Evolutionary conservation across 345 rosid genomes (phyloP).

Genomic region (Camelina hispida): DNA sequence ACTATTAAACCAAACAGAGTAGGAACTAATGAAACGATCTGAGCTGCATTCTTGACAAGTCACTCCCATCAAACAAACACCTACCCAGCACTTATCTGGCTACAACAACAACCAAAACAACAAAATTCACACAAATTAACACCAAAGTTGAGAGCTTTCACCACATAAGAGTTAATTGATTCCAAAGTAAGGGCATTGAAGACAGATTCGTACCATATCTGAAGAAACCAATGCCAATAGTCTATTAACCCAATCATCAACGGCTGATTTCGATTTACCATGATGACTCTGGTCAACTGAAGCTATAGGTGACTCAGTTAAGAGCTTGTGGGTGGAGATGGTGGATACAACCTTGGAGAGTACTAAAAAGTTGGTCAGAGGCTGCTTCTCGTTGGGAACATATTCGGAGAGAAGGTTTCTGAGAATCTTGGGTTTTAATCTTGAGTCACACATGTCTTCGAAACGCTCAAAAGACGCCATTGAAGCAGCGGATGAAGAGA

Average conservation of each 20-base stretch:
- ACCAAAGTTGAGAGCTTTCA: constrained; percentile 15
- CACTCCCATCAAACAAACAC: constrained; percentile 75
- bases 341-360: constrained; percentile 54
- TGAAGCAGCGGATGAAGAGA: constrained; percentile 24
- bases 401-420: constrained; percentile 55
- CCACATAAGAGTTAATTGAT: constrained; percentile 1
- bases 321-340: constrained; percentile 55
- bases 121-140: background rate
- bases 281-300: constrained; percentile 47
- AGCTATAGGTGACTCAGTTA: constrained; percentile 52
- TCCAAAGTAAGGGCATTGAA: background rate
- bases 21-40: constrained; percentile 65
- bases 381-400: constrained; percentile 67
- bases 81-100: constrained; percentile 91
- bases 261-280: constrained; percentile 61
- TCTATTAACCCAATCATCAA: constrained; percentile 71
- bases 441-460: constrained; percentile 55
- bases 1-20: constrained; percentile 68
- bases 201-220: constrained; percentile 53
- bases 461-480: constrained; percentile 55
- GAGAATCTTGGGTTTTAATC: constrained; percentile 68
- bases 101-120: constrained; percentile 39
- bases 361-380: constrained; percentile 44
- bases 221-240: constrained; percentile 54
- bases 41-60: constrained; percentile 76